phyloP scores from a whole-genome alignment of 257 asterid genomes.

The Solanum rostratum region DNA sequence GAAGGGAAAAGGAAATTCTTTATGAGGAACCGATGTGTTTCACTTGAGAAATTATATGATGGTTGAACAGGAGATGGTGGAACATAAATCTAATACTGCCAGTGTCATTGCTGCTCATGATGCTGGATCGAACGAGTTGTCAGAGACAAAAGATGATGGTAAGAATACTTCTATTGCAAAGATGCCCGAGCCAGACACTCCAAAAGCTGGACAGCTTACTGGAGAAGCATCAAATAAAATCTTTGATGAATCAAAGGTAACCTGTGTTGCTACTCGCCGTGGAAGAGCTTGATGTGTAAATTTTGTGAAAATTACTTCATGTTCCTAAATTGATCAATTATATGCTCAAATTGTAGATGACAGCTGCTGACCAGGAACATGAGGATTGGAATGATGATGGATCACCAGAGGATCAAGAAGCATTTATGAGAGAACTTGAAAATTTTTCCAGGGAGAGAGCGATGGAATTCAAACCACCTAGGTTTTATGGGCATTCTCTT shows the following conservation, averaged over 20 bases:
- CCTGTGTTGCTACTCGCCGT: slow-evolving; percentile 5
- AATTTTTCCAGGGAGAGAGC: slow-evolving; percentile 54
- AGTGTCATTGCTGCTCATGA: not conserved
- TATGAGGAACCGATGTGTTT: not conserved
- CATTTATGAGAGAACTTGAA: slow-evolving; percentile 70
- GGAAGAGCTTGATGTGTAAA: not conserved
- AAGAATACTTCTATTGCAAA: slow-evolving; percentile 23
- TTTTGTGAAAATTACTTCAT: not conserved
- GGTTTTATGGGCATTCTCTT: slow-evolving; percentile 78
- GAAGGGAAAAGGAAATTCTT: not conserved
- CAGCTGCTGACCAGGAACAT: too few relatives aligned
- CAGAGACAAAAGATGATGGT: slow-evolving; percentile 14
- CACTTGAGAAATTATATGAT: not conserved
- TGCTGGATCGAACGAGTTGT: slow-evolving; percentile 9
- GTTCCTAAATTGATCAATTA: slow-evolving; percentile 16
- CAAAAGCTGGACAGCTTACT: slow-evolving; percentile 41
- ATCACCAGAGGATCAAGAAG: too few relatives aligned
- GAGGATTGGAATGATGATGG: too few relatives aligned
- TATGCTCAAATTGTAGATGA: too few relatives aligned
- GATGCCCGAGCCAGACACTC: slow-evolving; percentile 48
- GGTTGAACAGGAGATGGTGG: slow-evolving; percentile 7
- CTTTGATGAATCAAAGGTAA: slow-evolving; percentile 30
- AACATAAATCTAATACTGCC: not conserved
- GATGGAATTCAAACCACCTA: slow-evolving; percentile 79
- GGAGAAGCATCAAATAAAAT: slow-evolving; percentile 34